Percentiles rank a stretch among this genome's conserved stretches.
Evolutionary conservation across 768 basidiomycete species (phyloP).

Genomic region (Glaciozyma antarctica): DNA sequence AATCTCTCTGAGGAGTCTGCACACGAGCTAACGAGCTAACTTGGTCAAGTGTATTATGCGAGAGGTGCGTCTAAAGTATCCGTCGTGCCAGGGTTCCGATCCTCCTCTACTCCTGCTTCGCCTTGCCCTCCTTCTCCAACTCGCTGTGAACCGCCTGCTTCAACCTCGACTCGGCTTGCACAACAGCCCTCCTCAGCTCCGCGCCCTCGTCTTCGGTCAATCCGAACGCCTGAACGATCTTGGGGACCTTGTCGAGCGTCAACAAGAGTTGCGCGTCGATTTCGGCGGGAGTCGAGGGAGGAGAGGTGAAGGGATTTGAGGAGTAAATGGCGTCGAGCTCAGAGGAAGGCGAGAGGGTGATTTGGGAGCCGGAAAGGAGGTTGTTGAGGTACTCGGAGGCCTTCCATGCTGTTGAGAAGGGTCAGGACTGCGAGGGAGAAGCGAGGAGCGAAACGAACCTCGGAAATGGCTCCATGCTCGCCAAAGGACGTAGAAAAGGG

Average conservation of each 20-base stretch:
- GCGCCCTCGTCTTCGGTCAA: slow-evolving; percentile 37
- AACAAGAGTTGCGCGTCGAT: slow-evolving; percentile 29
- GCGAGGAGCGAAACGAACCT: not conserved
- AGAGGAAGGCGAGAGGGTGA: slow-evolving; percentile 26
- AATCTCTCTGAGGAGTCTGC: too few species aligned
- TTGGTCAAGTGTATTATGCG: too few species aligned
- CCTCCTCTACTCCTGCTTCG: not conserved
- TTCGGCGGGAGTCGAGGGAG: not conserved
- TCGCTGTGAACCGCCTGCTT: slow-evolving; percentile 19
- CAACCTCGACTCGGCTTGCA: slow-evolving; percentile 38
- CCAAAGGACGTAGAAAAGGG: slow-evolving; percentile 42
- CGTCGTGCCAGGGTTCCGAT: not conserved
- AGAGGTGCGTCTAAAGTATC: too few species aligned
- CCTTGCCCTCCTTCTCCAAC: not conserved
- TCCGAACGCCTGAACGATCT: slow-evolving; percentile 34
- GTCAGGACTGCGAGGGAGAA: too few species aligned
- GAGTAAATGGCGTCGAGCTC: slow-evolving; percentile 35
- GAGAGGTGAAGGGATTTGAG: not conserved
- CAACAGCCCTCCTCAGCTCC: slow-evolving; percentile 39
- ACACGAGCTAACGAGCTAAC: too few species aligned
- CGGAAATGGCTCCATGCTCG: slow-evolving; percentile 37
- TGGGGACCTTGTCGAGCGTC: slow-evolving; percentile 27
- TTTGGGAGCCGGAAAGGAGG: slow-evolving; percentile 35
- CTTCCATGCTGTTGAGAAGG: slow-evolving; percentile 32
- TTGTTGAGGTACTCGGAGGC: slow-evolving; percentile 38